These are phyloP conservation scores for Cercospora sp. DNA, from an alignment of 2,329 filamentous ascomycete species.

Conservation along the genomic window DNA sequence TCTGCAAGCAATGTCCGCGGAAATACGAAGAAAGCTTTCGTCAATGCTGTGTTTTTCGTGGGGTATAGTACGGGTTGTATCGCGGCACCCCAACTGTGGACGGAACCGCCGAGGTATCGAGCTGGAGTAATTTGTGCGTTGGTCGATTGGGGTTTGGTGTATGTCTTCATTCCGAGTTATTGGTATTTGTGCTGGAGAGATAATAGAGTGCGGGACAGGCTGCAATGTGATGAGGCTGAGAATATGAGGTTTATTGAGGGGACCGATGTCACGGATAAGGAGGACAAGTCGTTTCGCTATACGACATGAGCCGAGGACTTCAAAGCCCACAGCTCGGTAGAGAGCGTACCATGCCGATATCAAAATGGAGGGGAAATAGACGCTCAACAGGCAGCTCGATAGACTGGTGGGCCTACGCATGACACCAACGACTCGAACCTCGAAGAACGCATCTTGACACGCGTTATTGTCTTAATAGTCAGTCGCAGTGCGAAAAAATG, in stretches of 20 bases:
- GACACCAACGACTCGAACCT: background rate
- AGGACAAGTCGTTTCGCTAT: constrained; percentile 42
- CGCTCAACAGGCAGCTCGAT: background rate
- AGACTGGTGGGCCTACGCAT: background rate
- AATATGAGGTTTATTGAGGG: constrained; percentile 19
- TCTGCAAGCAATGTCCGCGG: constrained; percentile 54
- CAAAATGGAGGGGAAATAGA: background rate
- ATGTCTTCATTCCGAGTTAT: constrained; percentile 40
- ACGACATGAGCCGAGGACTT: constrained; percentile 20
- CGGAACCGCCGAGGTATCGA: constrained; percentile 47
- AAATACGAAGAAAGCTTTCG: constrained; percentile 53
- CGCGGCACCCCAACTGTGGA: constrained; percentile 53
- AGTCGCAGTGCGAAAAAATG: background rate
- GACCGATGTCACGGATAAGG: constrained; percentile 42
- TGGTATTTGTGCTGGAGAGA: constrained; percentile 41
- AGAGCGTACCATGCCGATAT: background rate
- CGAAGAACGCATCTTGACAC: background rate
- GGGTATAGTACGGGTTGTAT: constrained; percentile 53
- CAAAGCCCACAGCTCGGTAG: background rate
- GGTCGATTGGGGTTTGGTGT: constrained; percentile 48
- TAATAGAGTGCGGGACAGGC: constrained; percentile 38
- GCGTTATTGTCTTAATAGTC: background rate
- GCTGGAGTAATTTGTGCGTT: constrained; percentile 51
- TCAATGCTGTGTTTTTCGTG: constrained; percentile 54
- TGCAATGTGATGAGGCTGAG: constrained; percentile 10